Percentiles rank a stretch among this genome's conserved stretches.
These are phyloP conservation scores for Tuber melanosporum DNA, from an alignment of 495 filamentous ascomycete genomes.

Conservation along the genomic window DNA sequence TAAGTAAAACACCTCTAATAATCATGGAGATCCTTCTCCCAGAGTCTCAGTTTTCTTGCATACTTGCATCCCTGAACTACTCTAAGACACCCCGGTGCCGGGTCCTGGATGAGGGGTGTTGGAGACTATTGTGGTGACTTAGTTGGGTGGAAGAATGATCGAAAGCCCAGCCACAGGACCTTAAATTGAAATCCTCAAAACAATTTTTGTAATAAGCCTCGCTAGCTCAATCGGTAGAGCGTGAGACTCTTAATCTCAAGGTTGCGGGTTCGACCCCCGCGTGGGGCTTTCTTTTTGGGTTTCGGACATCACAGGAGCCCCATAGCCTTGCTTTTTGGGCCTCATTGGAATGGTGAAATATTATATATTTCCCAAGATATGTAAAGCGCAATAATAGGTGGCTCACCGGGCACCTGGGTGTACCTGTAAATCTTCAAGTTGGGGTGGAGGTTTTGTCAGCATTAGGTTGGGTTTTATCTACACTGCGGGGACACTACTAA, in stretches of 20 bases:
- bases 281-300: slow-evolving; percentile 45
- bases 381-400: background rate
- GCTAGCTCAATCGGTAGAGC: slow-evolving; percentile 58
- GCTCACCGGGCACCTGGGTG: background rate
- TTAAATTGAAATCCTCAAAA: background rate
- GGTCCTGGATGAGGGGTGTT: no score
- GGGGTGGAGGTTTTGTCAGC: background rate
- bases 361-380: background rate
- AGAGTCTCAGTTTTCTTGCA: no score
- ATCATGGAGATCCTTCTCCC: no score
- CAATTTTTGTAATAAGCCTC: slow-evolving; percentile 22
- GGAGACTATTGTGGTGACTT: no score
- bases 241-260: slow-evolving; percentile 58
- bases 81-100: no score
- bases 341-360: background rate
- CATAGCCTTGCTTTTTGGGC: background rate
- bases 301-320: background rate
- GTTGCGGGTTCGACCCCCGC: slow-evolving; percentile 55
- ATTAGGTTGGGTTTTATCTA: background rate
- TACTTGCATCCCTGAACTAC: no score
- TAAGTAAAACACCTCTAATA: no score
- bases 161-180: no score
- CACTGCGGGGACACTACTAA: background rate
- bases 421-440: background rate
- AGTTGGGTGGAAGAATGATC: no score